Conservation (phyloP, 2,329 filamentous ascomycete species). For the Colletotrichum destructivum region DNA sequence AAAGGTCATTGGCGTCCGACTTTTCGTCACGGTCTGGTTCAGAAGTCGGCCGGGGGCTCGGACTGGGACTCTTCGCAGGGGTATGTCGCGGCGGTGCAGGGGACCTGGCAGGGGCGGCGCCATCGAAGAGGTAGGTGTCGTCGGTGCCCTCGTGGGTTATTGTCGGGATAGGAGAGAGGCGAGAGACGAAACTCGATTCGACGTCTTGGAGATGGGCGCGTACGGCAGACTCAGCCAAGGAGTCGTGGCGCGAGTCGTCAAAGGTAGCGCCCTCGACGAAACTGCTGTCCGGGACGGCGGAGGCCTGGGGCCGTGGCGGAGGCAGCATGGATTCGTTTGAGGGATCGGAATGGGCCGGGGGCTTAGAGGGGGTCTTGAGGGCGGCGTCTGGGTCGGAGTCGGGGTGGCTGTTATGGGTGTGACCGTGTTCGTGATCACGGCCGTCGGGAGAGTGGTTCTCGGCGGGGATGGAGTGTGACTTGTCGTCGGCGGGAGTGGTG, state of each 20-base stretch:
- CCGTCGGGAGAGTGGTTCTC: conserved; percentile 1
- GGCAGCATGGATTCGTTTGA: conserved; percentile 41
- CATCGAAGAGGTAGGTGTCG: conserved; percentile 74
- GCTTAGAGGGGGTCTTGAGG: conserved; percentile 7
- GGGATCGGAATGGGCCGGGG: conserved; percentile 32
- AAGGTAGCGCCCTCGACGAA: conserved; percentile 59
- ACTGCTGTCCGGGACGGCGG: conserved; percentile 54
- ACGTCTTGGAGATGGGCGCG: conserved; percentile 73
- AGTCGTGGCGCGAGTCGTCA: conserved; percentile 59
- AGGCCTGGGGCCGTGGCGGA: conserved; percentile 43
- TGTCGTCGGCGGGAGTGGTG: neutral
- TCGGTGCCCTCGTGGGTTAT: conserved; percentile 64
- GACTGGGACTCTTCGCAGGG: conserved; percentile 39
- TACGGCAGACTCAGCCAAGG: conserved; percentile 67
- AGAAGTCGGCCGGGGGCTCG: conserved; percentile 30
- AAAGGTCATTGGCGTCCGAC: conserved; percentile 19
- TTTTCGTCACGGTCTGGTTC: conserved; percentile 20
- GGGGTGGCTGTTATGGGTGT: neutral
- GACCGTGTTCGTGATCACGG: conserved; percentile 1
- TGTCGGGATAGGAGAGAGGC: conserved; percentile 69
- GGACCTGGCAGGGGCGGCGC: conserved; percentile 52
- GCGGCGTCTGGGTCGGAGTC: neutral
- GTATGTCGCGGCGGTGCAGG: conserved; percentile 50
- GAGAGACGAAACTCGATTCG: conserved; percentile 76
- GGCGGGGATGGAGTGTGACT: conserved; percentile 35